These are phyloP conservation scores for Dothideomycetes sp. DNA, from an alignment of 2,329 filamentous ascomycete species.

Conservation along the genomic window DNA sequence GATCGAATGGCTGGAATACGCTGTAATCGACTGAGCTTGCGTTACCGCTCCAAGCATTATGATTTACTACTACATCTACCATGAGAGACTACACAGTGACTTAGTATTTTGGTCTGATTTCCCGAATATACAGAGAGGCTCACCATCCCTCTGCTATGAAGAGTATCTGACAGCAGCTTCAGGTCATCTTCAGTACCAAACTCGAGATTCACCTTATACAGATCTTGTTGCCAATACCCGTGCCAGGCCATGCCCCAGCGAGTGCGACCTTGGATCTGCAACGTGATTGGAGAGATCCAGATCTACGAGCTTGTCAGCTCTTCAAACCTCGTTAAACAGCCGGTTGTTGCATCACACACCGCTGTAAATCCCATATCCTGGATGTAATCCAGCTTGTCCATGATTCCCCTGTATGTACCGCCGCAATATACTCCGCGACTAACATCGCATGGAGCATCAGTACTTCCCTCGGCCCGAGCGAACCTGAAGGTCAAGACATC, in stretches of 20 bases:
- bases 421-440: conserved; percentile 44
- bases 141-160: conserved; percentile 30
- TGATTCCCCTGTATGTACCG: conserved; percentile 51
- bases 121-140: conserved; percentile 2
- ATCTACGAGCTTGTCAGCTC: conserved; percentile 19
- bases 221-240: conserved; percentile 46
- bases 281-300: conserved; percentile 48
- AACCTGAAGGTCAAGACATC: conserved; percentile 25
- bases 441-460: conserved; percentile 27
- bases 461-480: conserved; percentile 31
- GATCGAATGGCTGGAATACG: conserved; percentile 32
- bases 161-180: conserved; percentile 25
- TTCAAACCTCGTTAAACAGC: neutral
- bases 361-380: conserved; percentile 52
- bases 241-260: conserved; percentile 39
- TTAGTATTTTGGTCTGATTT: conserved; percentile 16
- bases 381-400: conserved; percentile 54
- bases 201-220: conserved; percentile 33
- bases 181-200: conserved; percentile 31
- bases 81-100: conserved; percentile 27
- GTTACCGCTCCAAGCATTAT: conserved; percentile 28
- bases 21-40: conserved; percentile 24
- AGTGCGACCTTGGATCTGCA: conserved; percentile 31
- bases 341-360: conserved; percentile 30
- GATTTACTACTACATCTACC: conserved; percentile 31